Evolutionary conservation across 1,139 yeast genomes (phyloP).

Genomic region (Chernovozyma aurita): DNA sequence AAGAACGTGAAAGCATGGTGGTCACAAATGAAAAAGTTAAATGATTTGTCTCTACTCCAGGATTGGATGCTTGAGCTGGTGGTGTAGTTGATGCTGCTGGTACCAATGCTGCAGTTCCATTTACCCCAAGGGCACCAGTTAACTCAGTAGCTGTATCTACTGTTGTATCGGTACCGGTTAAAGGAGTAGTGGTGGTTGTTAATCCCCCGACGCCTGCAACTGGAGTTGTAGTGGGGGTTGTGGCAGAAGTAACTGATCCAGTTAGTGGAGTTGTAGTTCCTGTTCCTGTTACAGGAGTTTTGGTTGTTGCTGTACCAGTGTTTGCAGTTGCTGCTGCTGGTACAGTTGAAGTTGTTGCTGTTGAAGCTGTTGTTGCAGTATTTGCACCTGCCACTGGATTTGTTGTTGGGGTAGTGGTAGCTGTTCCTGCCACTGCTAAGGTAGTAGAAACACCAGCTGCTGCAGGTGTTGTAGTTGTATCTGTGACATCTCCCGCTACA

Average conservation of each 20-base stretch:
- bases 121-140: conserved; percentile 4
- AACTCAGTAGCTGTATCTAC: conserved; percentile 1
- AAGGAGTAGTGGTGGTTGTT: background rate
- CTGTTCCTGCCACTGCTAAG: conserved; percentile 10
- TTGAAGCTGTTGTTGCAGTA: conserved; percentile 7
- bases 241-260: conserved; percentile 2
- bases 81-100: conserved; percentile 7
- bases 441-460: conserved; percentile 11
- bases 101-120: conserved; percentile 9
- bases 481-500: conserved; percentile 10
- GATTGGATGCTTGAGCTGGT: conserved; percentile 7
- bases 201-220: background rate
- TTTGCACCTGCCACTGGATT: conserved; percentile 10
- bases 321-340: conserved; percentile 5
- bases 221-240: background rate
- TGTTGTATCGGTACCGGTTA: conserved; percentile 2
- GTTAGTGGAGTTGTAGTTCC: conserved; percentile 1
- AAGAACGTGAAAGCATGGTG: conserved; percentile 11
- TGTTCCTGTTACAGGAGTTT: conserved; percentile 1
- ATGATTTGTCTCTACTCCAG: conserved; percentile 8
- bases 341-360: conserved; percentile 8
- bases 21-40: conserved; percentile 14
- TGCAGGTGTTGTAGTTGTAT: conserved; percentile 10
- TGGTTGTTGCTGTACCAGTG: conserved; percentile 3
- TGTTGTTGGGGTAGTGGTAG: conserved; percentile 11